Evolutionary conservation across 208 protist genomes (phyloP).

Genomic region (Leishmania aethiopica): DNA sequence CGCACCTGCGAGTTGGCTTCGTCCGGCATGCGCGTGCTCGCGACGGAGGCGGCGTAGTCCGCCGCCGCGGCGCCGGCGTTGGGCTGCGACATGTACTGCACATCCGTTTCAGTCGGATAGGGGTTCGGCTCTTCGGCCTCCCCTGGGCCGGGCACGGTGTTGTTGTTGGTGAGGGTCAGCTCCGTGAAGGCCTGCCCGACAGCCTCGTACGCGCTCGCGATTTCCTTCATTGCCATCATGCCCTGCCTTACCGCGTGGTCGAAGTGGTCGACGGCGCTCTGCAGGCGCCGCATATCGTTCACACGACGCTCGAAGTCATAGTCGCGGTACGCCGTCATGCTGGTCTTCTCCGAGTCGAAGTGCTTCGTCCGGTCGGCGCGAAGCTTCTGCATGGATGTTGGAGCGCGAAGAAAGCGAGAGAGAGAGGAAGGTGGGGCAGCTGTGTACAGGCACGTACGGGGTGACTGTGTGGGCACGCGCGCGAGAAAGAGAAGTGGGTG

Average conservation of each 20-base stretch:
- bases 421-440: background rate
- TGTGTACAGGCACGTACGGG: background rate
- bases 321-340: constrained; percentile 47
- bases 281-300: constrained; percentile 47
- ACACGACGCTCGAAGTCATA: constrained; percentile 58
- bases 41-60: constrained; percentile 33
- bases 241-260: constrained; percentile 48
- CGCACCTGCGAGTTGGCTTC: constrained; percentile 52
- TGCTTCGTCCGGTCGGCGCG: constrained; percentile 25
- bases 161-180: constrained; percentile 47
- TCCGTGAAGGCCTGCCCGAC: constrained; percentile 63
- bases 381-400: constrained; percentile 24
- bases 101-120: constrained; percentile 35
- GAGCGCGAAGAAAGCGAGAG: background rate
- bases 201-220: constrained; percentile 60
- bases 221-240: constrained; percentile 74
- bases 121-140: constrained; percentile 23
- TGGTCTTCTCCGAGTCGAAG: constrained; percentile 26
- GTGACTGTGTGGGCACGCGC: background rate
- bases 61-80: background rate
- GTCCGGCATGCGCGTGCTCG: constrained; percentile 43
- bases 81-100: constrained; percentile 31
- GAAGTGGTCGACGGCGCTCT: constrained; percentile 52
- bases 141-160: constrained; percentile 13
- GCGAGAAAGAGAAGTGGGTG: background rate